Evolutionary conservation across 805 yeast species (phyloP), one percentile per base, ranked within the genome.

Genomic region (Dipodascus geniculatus): DNA sequence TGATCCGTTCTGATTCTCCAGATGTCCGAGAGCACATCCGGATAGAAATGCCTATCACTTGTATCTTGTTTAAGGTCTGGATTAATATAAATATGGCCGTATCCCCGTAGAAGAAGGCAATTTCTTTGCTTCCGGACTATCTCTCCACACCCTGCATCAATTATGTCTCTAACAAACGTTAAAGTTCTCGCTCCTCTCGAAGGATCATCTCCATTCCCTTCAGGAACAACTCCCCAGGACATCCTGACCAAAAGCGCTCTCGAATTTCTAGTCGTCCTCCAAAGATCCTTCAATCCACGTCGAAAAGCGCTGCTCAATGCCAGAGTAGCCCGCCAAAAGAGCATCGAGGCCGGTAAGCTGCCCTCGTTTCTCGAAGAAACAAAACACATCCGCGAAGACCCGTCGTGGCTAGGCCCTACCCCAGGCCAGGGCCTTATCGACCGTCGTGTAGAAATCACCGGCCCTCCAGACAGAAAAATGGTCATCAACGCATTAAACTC

Each of bases 391-490:
- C 74, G 87, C 62, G 77, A 80, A 35, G 84, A 81, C 65, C 74
- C 79, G 23, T 72, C 81, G 31, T 81, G 87, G 87, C 78, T 76
- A 52, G 87, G 86, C 22, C 82, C 87, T 20, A 74, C 79, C 48
- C 76, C 80, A 56, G 85, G 82, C 38, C 80, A 78, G 14, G 87
- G 87, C 17, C 74, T 81, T 57, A 75, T 71, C 59, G 87, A 82
- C 72, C 74, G 87, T 65, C 74, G 86, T 60, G 85, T 80, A 51
- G 87, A 82, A 65, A 82, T 82, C 67, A 82, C 87, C 42, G 87
- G 87, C 42, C 87, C 87, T 42, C 80, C 85, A 42, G 86, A 81
- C 66, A 72, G 86, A 55, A 81, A 82, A 64, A 81, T 81, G 87
- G 84, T 81, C 55, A 79, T 81, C 70, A 82, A 81, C 60, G 87